Conservation (phyloP, 2,329 filamentous ascomycete species). For the Alternaria sp. region DNA sequence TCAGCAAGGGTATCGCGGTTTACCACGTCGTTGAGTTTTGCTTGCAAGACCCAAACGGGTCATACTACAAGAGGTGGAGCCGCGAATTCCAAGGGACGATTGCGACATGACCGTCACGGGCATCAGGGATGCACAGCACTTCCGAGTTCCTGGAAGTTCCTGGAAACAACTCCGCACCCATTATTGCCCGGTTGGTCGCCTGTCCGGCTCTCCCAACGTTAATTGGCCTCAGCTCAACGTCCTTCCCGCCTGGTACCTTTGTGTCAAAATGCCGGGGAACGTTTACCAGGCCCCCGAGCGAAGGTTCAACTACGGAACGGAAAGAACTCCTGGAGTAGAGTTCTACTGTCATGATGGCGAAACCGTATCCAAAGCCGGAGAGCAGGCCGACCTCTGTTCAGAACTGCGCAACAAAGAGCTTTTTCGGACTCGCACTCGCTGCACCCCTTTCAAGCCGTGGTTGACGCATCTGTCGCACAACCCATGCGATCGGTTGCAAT, state of each 20-base stretch:
- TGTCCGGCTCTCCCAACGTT: not conserved
- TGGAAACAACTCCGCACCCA: not conserved
- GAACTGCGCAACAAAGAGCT: not conserved
- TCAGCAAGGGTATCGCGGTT: not conserved
- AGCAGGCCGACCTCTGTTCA: not conserved
- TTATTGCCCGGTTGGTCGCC: not conserved
- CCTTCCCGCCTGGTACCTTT: constrained; percentile 7
- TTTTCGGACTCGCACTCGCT: not conserved
- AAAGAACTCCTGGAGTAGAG: not conserved
- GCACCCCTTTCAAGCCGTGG: not conserved
- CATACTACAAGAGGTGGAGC: not conserved
- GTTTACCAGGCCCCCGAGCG: not conserved
- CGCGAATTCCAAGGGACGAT: not conserved
- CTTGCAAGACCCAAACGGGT: not conserved
- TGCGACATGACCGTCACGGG: constrained; percentile 1
- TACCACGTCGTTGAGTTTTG: not conserved
- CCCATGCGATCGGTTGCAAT: not conserved
- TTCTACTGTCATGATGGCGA: not conserved
- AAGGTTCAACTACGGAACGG: not conserved
- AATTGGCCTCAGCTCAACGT: constrained; percentile 1
- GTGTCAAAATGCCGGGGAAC: not conserved
- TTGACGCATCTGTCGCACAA: not conserved
- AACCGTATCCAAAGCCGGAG: not conserved
- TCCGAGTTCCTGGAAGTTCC: constrained; percentile 4
- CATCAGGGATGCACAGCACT: not conserved